Evolutionary conservation across 805 yeast genomes (phyloP).

Genomic region (Zygotorulaspora florentina): DNA sequence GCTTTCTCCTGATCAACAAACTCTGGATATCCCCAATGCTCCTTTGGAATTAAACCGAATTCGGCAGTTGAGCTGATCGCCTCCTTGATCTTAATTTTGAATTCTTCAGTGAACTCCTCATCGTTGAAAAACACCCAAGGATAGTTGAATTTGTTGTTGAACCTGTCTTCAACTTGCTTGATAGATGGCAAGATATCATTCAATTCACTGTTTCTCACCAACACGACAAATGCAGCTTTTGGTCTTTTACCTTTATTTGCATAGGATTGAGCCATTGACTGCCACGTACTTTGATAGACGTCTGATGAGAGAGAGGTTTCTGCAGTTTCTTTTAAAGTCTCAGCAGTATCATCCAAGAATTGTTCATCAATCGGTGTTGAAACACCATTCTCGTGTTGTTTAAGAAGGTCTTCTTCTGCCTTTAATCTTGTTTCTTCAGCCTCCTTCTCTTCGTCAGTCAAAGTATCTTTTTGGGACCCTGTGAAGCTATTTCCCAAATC

Average conservation of each 20-base stretch:
- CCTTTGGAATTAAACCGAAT: constrained; percentile 68
- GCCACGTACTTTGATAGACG: constrained; percentile 11
- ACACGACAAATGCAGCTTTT: constrained; percentile 43
- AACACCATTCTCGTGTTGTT: constrained; percentile 7
- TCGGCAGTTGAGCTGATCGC: constrained; percentile 63
- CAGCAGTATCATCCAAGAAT: constrained; percentile 8
- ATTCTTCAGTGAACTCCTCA: constrained; percentile 66
- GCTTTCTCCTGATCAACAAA: constrained; percentile 76
- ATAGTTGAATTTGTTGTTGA: constrained; percentile 69
- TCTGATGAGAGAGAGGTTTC: background rate
- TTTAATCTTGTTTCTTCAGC: constrained; percentile 9
- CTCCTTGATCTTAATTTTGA: constrained; percentile 49
- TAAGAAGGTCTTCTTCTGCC: constrained; percentile 7
- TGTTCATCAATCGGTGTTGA: constrained; percentile 7
- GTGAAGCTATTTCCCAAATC: background rate
- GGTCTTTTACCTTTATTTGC: constrained; percentile 22
- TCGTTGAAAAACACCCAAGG: constrained; percentile 94
- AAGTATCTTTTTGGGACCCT: constrained; percentile 3
- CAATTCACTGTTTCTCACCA: constrained; percentile 68
- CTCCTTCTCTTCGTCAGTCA: constrained; percentile 7
- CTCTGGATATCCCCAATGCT: constrained; percentile 85
- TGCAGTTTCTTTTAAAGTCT: constrained; percentile 15
- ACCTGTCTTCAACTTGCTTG: constrained; percentile 70
- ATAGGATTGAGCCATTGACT: constrained; percentile 19
- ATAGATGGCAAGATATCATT: constrained; percentile 56